Base-by-base conservation (phyloP, 768 basidiomycete species). In the Leccinum broughii region DNA sequence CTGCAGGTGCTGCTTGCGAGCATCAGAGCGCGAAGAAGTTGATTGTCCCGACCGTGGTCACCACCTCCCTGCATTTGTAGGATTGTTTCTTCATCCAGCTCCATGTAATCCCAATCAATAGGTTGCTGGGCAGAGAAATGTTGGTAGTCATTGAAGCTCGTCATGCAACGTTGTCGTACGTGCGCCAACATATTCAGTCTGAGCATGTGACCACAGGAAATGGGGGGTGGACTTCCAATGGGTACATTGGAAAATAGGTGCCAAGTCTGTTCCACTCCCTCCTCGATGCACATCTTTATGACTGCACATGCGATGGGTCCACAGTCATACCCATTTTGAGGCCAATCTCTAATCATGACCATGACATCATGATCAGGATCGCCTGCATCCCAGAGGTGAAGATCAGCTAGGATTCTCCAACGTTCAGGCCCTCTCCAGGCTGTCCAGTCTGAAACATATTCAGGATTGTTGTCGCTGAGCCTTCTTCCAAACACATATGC, bases 281-380 rank as follows among this genome's bases (percentile, higher is more conserved):
- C 14, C 3, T 60, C 50, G 7, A 60, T 56, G n/a, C 28, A 56
- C n/a, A 2, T 52, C 15, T n/a, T 24, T 10, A 60, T 44, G 0
- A 60, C 4, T 2, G 49, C 22, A 35, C 50, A 52, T 3, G 41
- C 9, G 13, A 51, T 60, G 2, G 59, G 59, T n/a, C 59, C 55
- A 52, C 55, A 60, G 35, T 60, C 50, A 22, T 60, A 60, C 2
- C 59, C 59, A 60, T 60, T 60, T 28, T 60, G 59, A 4, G 3
- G 22, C 59, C 59, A 59, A 10, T 62, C 57, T 15, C 24, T 35
- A 1, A 4, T 10, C 2, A 35, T 2, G 3, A 60, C 39, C 0
- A 22, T 2, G 17, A 60, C 39, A 4, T 3, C 5, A 0, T 51
- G 26, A 26, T 26, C 41, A 3, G 37, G 2, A 34, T 58, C 28